Evolutionary conservation across 306 rosid species (phyloP), one percentile per base, ranked within the genome.

Genomic region (Hippophae gyantsensis): DNA sequence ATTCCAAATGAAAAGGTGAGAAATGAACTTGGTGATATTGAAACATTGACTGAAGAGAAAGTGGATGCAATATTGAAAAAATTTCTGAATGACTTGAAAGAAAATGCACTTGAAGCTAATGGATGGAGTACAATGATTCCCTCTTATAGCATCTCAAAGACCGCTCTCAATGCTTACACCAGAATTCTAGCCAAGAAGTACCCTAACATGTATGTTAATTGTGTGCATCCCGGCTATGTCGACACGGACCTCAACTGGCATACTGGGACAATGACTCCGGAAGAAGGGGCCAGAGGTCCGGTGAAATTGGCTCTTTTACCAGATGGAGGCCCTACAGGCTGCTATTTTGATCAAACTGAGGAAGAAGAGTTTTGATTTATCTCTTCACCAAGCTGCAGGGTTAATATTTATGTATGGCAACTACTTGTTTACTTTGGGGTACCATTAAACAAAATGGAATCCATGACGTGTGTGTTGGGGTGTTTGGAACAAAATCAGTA

Each of bases 101-200:
- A 57, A 65, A 74, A 82, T 49, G 46, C 54, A 27, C 67, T 79
- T 49, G 86, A 82, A 68, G 72, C 62, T 12, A 82, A 79, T 57
- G 86, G 84, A 49, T 85, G 93, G 93, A 1, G 57, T 41, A 49
- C 58, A 74, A 77, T 85, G 86, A 73, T 79, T 14, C 94, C 89
- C 11, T 65, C 82, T 0, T 76, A 82, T 42, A 71, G 85, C 74
- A 71, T 82, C 45, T 82, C 83, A 42, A 82, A 82, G 77, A 68
- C 60, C 6, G 38, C 77, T 32, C 58, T 79, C 13, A 82, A 82
- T 65, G 85, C 85, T 42, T 76, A 74, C 63, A 79, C 89, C 1
- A 74, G 89, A 79, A 49, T 82, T 47, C 74, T 76, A 18, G 85
- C 85, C 26, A 76, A 52, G 27, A 74, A 63, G 72, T 13, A 79